Evolutionary conservation across 306 rosid species (phyloP).

Genomic region (Cucumis melo): DNA sequence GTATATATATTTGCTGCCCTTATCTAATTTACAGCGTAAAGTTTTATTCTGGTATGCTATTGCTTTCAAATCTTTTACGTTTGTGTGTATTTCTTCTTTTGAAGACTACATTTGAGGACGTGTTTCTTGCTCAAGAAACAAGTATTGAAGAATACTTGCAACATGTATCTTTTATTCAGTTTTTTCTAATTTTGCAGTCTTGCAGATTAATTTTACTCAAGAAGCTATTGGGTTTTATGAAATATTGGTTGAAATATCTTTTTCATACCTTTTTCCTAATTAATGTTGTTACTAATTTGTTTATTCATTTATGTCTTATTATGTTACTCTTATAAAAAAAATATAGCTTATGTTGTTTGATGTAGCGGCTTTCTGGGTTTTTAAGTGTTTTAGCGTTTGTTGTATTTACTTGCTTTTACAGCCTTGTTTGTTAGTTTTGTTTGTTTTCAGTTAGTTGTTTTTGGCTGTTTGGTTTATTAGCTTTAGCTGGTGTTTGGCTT

Average conservation of each 20-base stretch:
- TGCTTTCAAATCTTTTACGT: slow-evolving; percentile 13
- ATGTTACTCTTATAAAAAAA: neutral
- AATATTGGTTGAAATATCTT: neutral
- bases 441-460: no score
- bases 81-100: slow-evolving; percentile 3
- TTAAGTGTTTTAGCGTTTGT: no score
- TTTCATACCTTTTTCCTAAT: neutral
- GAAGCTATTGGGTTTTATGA: neutral
- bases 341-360: no score
- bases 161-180: slow-evolving; percentile 49
- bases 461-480: no score
- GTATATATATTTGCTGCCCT: neutral
- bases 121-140: slow-evolving; percentile 91
- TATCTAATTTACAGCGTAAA: neutral
- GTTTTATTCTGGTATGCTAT: neutral
- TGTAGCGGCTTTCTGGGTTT: no score
- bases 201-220: neutral
- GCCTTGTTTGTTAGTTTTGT: no score
- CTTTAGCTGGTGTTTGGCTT: no score
- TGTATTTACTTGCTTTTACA: no score
- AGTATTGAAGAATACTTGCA: slow-evolving; percentile 95
- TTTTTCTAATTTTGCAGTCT: neutral
- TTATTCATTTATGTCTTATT: no score
- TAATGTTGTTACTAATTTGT: no score
- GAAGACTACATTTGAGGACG: slow-evolving; percentile 97